Conservation (phyloP, 202 grass and related monocot genomes). For the Cymbopogon flexuosus region DNA sequence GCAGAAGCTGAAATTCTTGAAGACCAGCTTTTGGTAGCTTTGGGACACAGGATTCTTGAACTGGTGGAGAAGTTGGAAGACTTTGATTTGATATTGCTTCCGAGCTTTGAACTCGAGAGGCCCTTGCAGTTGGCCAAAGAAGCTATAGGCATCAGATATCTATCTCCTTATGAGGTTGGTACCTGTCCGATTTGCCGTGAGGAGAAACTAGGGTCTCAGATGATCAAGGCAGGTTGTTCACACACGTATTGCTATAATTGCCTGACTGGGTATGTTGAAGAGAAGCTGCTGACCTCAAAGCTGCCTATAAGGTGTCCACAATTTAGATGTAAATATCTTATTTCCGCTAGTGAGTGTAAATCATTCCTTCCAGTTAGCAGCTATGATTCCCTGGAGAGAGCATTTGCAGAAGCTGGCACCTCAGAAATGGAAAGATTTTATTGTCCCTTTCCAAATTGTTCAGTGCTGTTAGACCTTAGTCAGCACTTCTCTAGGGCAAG, state of each 20-base stretch:
- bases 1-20: conserved; percentile 94
- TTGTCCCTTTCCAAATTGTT: conserved; percentile 85
- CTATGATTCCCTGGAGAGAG: conserved; percentile 51
- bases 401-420: conserved; percentile 30
- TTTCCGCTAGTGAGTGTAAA: conserved; percentile 56
- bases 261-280: conserved; percentile 48
- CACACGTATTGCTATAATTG: conserved; percentile 64
- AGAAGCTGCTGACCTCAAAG: conserved; percentile 41
- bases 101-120: conserved; percentile 75
- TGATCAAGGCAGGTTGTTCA: conserved; percentile 66
- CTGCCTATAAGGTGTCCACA: conserved; percentile 60
- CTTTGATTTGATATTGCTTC: conserved; percentile 86
- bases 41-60: conserved; percentile 96
- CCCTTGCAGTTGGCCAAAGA: conserved; percentile 82
- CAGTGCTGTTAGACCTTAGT: conserved; percentile 50
- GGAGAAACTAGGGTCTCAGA: conserved; percentile 52
- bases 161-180: conserved; percentile 40
- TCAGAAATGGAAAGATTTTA: conserved; percentile 56
- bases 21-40: conserved; percentile 84
- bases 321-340: conserved; percentile 60
- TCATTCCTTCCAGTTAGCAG: conserved; percentile 58
- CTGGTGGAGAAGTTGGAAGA: conserved; percentile 85
- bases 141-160: conserved; percentile 67
- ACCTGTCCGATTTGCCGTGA: conserved; percentile 57
- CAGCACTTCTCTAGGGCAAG: conserved; percentile 72